Evolutionary conservation across 208 protist species (phyloP), one percentile per base, ranked within the genome.

Genomic region (Wallacemonas rigidus): DNA sequence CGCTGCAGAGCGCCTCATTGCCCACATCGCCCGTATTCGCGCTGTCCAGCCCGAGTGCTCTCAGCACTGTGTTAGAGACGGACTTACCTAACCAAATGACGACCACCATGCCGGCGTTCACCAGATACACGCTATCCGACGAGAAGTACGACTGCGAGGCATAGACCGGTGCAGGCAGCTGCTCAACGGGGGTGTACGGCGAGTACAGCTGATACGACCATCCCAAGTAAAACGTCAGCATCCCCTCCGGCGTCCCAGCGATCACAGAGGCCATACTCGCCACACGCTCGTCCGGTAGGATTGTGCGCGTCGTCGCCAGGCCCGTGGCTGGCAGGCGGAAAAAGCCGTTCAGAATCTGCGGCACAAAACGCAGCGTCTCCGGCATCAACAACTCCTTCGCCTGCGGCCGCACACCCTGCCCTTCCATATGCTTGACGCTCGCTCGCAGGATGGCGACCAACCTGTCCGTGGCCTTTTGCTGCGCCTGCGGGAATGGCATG

Each of bases 161-260:
- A 67, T 85, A 89, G 51, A 91, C 86, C 35, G 76, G 75, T 2
- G 77, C 58, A 0, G 91, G 91, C 38, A 90, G 62, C 54, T 85
- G 72, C 43, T 87, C 77, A 1, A 88, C 44, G 41, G 76, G 69
- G n/a, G 81, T 76, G 62, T 74, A 58, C 4, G 91, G 83, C 0
- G 83, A 76, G 77, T 88, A 93, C n/a, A 94, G 76, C 60, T 87
- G 71, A 70, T 86, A 91, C 1, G 81, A 80, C 89, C 91, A 96
- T 47, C 84, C 80, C 53, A 90, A 67, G 74, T 85, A 94, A 72
- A 75, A 85, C 17, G 91, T 70, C 26, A 91, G 69, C 76, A 90
- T 85, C 48, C 77, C 67, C 68, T 96, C 87, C 1, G 89, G 83
- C 0, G 86, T 76, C 7, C 80, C 74, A 2, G 85, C 85, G 80